phyloP scores from a whole-genome alignment of 1,284 basidiomycete genomes.

The Apiotrichum laibachii region DNA sequence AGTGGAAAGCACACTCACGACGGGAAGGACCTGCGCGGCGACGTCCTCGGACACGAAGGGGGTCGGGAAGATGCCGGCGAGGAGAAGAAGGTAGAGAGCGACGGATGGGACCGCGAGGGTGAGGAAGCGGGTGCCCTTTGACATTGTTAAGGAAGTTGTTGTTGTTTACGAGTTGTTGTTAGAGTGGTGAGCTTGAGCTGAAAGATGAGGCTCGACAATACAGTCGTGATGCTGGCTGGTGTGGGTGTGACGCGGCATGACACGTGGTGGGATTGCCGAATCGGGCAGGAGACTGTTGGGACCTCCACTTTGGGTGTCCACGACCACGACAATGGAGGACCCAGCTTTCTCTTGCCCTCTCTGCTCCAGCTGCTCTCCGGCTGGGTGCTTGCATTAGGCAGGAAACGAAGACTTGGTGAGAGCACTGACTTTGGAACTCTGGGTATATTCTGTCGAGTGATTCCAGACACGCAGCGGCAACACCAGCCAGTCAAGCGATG shows the following conservation, averaged over 20 bases:
- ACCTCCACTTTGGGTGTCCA: no score
- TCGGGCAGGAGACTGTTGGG: not conserved
- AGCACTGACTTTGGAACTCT: no score
- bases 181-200: no score
- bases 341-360: no score
- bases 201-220: not conserved
- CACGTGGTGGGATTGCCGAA: not conserved
- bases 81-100: conserved; percentile 59
- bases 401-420: no score
- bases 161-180: not conserved
- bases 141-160: conserved; percentile 51
- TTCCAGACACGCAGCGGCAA: no score
- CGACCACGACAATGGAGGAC: no score
- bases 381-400: no score
- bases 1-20: conserved; percentile 52
- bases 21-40: conserved; percentile 59
- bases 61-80: conserved; percentile 59
- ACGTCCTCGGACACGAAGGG: conserved; percentile 58
- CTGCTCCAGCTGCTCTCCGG: no score
- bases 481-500: no score
- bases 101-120: conserved; percentile 54
- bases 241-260: not conserved
- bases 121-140: conserved; percentile 60
- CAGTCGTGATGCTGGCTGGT: not conserved
- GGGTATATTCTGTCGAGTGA: no score